Conservation (phyloP, 2,329 filamentous ascomycete genomes). For the Trichoderma polysporum region DNA sequence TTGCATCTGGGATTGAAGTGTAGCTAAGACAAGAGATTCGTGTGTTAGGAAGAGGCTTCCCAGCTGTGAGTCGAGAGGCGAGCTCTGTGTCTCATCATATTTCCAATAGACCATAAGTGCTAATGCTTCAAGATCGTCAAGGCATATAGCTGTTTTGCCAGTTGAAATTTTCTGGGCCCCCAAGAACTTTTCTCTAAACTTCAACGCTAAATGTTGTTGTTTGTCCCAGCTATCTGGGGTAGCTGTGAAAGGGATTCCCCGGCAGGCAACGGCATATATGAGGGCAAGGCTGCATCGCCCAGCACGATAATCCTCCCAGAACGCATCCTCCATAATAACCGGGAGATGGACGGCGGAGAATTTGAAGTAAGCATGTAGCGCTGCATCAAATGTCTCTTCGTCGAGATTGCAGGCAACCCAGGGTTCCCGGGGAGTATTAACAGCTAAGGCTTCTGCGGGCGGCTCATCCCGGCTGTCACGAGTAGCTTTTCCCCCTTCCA, state of each 20-base stretch:
- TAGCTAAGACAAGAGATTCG: constrained; percentile 2
- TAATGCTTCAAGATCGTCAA: constrained; percentile 1
- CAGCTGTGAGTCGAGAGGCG: neutral
- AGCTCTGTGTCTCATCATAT: neutral
- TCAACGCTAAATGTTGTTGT: neutral
- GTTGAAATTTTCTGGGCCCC: neutral
- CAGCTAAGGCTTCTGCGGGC: neutral
- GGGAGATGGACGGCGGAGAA: neutral
- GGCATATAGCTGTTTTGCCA: neutral
- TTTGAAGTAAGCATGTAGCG: constrained; percentile 3
- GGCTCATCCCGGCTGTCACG: neutral
- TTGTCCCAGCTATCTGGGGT: neutral
- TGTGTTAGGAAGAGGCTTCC: constrained; percentile 2
- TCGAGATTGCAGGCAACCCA: neutral
- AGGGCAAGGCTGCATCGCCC: constrained; percentile 3
- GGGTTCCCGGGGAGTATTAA: neutral
- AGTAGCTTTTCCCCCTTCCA: neutral
- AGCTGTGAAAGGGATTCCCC: neutral
- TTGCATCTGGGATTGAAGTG: neutral
- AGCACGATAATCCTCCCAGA: neutral
- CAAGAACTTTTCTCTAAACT: constrained; percentile 3
- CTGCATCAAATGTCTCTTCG: neutral
- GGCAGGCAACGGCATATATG: constrained; percentile 4
- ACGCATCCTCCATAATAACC: constrained; percentile 6
- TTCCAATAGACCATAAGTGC: neutral